Conservation (phyloP, 495 filamentous ascomycete genomes). For the Glarea lozoyensis region DNA sequence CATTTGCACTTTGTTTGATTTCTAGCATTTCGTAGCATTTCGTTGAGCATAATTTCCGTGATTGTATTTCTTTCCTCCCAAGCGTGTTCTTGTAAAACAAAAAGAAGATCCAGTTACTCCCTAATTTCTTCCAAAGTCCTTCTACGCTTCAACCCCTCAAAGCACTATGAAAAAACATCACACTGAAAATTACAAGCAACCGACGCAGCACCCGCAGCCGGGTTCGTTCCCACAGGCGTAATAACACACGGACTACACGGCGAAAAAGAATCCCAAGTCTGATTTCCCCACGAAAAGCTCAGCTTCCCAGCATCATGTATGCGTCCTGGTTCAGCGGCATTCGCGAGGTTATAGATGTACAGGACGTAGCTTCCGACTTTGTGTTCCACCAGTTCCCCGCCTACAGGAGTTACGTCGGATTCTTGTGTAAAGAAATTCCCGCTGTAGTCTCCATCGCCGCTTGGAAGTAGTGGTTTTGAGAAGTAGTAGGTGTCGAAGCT, state of each 20-base stretch:
- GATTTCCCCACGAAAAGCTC: constrained; percentile 14
- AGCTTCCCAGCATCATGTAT: constrained; percentile 12
- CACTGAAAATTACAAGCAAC: not conserved
- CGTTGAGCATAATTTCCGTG: no score
- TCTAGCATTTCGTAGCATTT: no score
- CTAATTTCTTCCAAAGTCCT: no score
- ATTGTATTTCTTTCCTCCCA: no score
- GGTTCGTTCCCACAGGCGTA: not conserved
- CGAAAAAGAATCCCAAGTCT: not conserved
- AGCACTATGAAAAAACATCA: no score
- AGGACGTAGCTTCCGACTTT: constrained; percentile 7
- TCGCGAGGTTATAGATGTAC: constrained; percentile 2
- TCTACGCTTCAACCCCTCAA: no score
- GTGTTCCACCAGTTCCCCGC: not conserved
- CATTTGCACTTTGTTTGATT: no score
- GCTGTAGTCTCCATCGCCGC: not conserved
- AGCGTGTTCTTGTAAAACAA: no score
- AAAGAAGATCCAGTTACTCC: no score
- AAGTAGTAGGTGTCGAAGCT: constrained; percentile 4
- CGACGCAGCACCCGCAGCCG: not conserved
- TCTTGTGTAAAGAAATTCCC: constrained; percentile 1
- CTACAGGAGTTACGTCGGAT: not conserved
- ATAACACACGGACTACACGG: not conserved
- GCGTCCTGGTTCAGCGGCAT: constrained; percentile 1
- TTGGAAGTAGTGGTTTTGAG: not conserved